Evolutionary conservation across 805 yeast genomes (phyloP).

Genomic region (Millerozyma acaciae): DNA sequence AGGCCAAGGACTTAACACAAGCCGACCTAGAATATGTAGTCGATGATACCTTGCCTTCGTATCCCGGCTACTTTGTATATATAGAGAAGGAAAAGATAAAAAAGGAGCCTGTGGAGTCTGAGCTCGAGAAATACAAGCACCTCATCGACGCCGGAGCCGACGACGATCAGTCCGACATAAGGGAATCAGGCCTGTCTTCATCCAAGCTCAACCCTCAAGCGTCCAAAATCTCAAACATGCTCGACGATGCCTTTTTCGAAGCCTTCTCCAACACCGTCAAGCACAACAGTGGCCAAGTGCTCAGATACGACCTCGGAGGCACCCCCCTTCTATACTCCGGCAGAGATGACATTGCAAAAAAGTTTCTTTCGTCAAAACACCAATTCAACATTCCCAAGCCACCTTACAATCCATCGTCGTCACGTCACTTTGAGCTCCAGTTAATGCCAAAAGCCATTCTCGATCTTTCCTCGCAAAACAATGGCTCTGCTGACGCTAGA

Average conservation of each 20-base stretch:
- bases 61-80: slow-evolving; percentile 64
- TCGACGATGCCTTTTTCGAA: slow-evolving; percentile 77
- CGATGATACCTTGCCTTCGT: slow-evolving; percentile 39
- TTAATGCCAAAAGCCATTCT: slow-evolving; percentile 91
- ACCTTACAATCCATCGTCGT: slow-evolving; percentile 55
- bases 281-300: slow-evolving; percentile 81
- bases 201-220: slow-evolving; percentile 18
- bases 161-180: slow-evolving; percentile 1
- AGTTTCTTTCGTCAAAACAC: slow-evolving; percentile 13
- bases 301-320: slow-evolving; percentile 81
- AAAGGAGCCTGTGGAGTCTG: slow-evolving; percentile 51
- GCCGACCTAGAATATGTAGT: slow-evolving; percentile 5
- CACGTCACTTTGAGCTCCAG: slow-evolving; percentile 76
- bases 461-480: slow-evolving; percentile 58
- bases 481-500: slow-evolving; percentile 15
- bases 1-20: neutral
- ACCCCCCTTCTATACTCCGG: slow-evolving; percentile 71
- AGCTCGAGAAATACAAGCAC: slow-evolving; percentile 40
- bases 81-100: slow-evolving; percentile 69
- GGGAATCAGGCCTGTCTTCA: slow-evolving; percentile 5
- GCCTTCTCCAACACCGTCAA: slow-evolving; percentile 71
- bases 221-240: slow-evolving; percentile 28
- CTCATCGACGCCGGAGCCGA: slow-evolving; percentile 42
- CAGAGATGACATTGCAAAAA: slow-evolving; percentile 49
- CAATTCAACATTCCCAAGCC: slow-evolving; percentile 50